phyloP scores from a whole-genome alignment of 306 rosid genomes.

The Quercus aquifolioides region DNA sequence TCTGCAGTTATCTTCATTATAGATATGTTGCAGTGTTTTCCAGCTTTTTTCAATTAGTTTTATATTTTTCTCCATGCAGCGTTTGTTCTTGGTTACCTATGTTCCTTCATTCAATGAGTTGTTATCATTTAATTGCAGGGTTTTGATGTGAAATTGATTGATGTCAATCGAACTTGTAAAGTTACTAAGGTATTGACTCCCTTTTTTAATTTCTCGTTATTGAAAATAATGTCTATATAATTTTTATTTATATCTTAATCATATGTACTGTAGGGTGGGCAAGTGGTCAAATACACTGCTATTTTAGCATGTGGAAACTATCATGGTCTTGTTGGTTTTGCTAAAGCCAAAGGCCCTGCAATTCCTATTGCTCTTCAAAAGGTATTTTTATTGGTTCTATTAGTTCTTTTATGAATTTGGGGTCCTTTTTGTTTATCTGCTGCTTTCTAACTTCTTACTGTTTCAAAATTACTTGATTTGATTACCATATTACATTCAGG shows the following conservation, averaged over 20 bases:
- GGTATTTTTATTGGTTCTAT: slow-evolving; percentile 43
- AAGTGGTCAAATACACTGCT: slow-evolving; percentile 78
- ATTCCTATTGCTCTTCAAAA: slow-evolving; percentile 78
- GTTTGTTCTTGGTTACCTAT: not conserved
- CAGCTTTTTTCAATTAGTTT: not conserved
- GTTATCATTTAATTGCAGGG: slow-evolving; percentile 55
- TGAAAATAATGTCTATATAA: not conserved
- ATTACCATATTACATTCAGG: not conserved
- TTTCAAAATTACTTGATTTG: not conserved
- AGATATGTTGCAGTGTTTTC: not conserved
- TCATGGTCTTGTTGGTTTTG: slow-evolving; percentile 83
- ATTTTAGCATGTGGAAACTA: slow-evolving; percentile 92
- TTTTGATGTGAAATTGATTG: slow-evolving; percentile 78
- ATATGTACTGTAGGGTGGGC: slow-evolving; percentile 66
- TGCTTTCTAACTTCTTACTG: not conserved
- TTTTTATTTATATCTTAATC: slow-evolving; percentile 25
- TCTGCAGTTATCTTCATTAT: not conserved
- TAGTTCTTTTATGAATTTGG: slow-evolving; percentile 1
- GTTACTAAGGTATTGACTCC: slow-evolving; percentile 70
- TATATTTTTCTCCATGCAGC: not conserved
- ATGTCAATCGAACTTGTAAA: slow-evolving; percentile 91
- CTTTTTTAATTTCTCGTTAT: slow-evolving; percentile 6
- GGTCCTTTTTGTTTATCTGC: not conserved
- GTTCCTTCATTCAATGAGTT: slow-evolving; percentile 1
- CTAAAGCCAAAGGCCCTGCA: slow-evolving; percentile 94